Evolutionary conservation across 139 green algal species (phyloP), one percentile per base, ranked within the genome.

Genomic region (Micromonas pusilla): DNA sequence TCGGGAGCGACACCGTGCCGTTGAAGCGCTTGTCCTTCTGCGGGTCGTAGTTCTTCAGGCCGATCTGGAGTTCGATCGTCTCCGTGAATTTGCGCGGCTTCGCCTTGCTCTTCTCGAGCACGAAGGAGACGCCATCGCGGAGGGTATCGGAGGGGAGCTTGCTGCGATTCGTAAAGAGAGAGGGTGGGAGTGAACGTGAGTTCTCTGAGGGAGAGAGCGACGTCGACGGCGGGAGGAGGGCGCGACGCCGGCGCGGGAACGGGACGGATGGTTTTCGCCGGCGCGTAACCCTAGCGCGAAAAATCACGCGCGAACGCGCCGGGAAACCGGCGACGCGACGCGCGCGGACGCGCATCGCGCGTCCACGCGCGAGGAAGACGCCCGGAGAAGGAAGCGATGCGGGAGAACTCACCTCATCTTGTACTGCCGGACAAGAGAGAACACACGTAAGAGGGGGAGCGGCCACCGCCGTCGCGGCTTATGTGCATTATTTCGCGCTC

Each of bases 11-110:
- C 72, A 99, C 95, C 66, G 91, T 92, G 83, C 95, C 95, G 83
- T 87, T 95, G 95, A 99, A 99, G 89, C 95, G 95, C 94, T 99
- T 99, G 85, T 99, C 95, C 89, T 99, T 99, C 90, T 99, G 95
- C n/a, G 95, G 93, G 81, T 99, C 95, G 82, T 99, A 99, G 90
- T 98, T 99, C 91, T 99, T 99, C 37, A 99, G 89, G 77, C 95
- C 95, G 76, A 99, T 96, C 89, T 99, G 95, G 53, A 99, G 91
- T 90, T 99, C 95, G 37, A 99, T 88, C 19, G 95, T 99, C 92
- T 99, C 95, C 60, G 81, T 90, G 89, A 99, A 99, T 84, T 99
- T 99, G 64, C 95, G 86, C 70, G 89, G 86, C 92, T 98, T 99
- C 83, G 25, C 74, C 62, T 80, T 80, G 36, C 66, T 72, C 60